Conservation (phyloP, 1,139 yeast genomes). For the Geotrichum bryndzae region DNA sequence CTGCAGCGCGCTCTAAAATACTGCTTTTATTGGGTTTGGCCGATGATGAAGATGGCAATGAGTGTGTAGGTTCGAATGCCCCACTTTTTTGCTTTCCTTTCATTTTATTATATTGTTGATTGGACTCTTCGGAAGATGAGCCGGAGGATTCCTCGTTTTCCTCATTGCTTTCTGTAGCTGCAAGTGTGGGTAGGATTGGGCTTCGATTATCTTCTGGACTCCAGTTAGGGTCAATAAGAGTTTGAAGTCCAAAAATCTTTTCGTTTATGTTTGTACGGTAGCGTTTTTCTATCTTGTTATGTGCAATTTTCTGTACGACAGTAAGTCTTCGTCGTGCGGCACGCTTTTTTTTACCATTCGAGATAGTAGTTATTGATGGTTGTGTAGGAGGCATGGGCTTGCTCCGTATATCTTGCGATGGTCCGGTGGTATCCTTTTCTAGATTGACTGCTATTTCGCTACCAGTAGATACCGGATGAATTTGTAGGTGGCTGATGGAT, state of each 20-base stretch:
- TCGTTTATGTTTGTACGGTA: conserved; percentile 69
- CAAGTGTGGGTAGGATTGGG: background rate
- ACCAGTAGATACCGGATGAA: background rate
- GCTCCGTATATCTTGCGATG: background rate
- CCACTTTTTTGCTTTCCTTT: background rate
- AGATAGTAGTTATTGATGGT: background rate
- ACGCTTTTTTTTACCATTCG: conserved; percentile 37
- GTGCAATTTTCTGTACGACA: conserved; percentile 61
- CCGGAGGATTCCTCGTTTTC: conserved; percentile 52
- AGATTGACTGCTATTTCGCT: background rate
- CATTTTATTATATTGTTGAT: background rate
- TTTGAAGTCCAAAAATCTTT: conserved; percentile 52
- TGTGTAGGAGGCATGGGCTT: conserved; percentile 1
- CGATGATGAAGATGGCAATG: background rate
- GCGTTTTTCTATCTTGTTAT: conserved; percentile 62
- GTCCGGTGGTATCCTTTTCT: background rate
- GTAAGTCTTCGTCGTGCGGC: conserved; percentile 55
- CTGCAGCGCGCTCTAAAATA: conserved; percentile 9
- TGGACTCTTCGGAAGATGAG: conserved; percentile 45
- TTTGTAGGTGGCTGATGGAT: background rate
- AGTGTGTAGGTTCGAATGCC: background rate
- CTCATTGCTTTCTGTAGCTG: conserved; percentile 3
- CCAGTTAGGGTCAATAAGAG: background rate
- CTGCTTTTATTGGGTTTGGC: conserved; percentile 8
- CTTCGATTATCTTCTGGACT: background rate